phyloP scores from a whole-genome alignment of 208 protist species.

The Lotmaria passim region DNA sequence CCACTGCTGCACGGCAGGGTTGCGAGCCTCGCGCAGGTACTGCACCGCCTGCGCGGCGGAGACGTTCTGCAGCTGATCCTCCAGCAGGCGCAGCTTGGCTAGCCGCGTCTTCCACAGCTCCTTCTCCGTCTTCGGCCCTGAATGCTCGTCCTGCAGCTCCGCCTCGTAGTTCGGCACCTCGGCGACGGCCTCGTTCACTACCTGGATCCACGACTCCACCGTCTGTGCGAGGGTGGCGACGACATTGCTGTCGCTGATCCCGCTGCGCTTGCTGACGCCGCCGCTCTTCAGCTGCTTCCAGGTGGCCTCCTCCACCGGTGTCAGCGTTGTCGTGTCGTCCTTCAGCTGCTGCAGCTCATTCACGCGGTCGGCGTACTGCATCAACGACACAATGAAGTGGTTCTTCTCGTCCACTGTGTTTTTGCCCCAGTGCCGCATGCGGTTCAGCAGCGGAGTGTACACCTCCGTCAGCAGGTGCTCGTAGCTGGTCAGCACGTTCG shows the following conservation, averaged over 20 bases:
- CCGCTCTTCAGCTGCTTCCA: conserved; percentile 82
- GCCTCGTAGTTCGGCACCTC: conserved; percentile 89
- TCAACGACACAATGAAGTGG: conserved; percentile 83
- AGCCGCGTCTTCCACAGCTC: conserved; percentile 94
- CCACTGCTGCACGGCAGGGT: conserved; percentile 88
- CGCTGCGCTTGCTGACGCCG: conserved; percentile 78
- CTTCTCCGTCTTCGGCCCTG: conserved; percentile 95
- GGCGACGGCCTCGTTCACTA: conserved; percentile 67
- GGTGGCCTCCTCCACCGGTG: conserved; percentile 67
- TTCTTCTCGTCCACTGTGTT: conserved; percentile 86
- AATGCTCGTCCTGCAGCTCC: conserved; percentile 88
- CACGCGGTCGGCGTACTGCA: conserved; percentile 90
- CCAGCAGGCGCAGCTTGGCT: conserved; percentile 91
- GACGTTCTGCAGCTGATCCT: conserved; percentile 86
- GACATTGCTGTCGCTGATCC: conserved; percentile 74
- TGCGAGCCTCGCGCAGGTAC: conserved; percentile 90
- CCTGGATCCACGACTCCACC: conserved; percentile 85
- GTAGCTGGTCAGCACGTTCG: conserved; percentile 83
- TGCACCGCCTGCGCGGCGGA: conserved; percentile 83
- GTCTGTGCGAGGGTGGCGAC: conserved; percentile 63
- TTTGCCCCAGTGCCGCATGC: conserved; percentile 84
- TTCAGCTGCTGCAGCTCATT: conserved; percentile 89
- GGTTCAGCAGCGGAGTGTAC: conserved; percentile 91
- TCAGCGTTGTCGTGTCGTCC: conserved; percentile 63
- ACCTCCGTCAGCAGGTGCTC: conserved; percentile 92